A percentile compares a stretch with the other conserved stretches of the same genome.
phyloP scores from a whole-genome alignment of 257 asterid genomes.

The Solanum medicagineum region DNA sequence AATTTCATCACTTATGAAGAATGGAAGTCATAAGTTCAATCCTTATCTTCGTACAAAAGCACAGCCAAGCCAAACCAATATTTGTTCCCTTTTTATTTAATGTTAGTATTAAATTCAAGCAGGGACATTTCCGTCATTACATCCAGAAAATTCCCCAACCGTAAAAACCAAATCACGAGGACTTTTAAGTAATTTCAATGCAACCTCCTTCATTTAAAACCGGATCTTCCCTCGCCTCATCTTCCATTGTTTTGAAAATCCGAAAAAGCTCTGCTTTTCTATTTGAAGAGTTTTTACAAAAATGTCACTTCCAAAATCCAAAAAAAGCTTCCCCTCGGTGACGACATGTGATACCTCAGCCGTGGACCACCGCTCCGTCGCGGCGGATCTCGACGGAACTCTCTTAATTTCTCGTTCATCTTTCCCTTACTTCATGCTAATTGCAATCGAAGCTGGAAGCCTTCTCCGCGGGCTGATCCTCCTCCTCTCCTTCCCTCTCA shows the following conservation, averaged over 20 bases:
- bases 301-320: neutral
- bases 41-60: neutral
- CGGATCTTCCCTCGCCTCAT: slow-evolving; percentile 31
- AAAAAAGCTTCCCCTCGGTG: slow-evolving; percentile 48
- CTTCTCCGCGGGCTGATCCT: slow-evolving; percentile 73
- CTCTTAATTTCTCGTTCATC: slow-evolving; percentile 80
- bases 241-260: neutral
- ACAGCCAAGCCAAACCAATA: neutral
- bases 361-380: slow-evolving; percentile 36
- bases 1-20: neutral
- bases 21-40: neutral
- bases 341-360: slow-evolving; percentile 53
- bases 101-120: neutral
- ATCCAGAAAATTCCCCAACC: neutral
- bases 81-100: neutral
- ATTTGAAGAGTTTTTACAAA: neutral
- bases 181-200: neutral
- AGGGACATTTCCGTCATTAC: slow-evolving; percentile 13
- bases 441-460: slow-evolving; percentile 93
- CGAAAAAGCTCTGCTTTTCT: neutral
- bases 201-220: slow-evolving; percentile 36
- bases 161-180: neutral
- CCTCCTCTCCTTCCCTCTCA: slow-evolving; percentile 68
- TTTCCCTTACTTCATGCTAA: slow-evolving; percentile 96
- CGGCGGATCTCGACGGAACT: slow-evolving; percentile 98